Conservation (phyloP, 2,329 filamentous ascomycete genomes). For the Fusarium sp. region DNA sequence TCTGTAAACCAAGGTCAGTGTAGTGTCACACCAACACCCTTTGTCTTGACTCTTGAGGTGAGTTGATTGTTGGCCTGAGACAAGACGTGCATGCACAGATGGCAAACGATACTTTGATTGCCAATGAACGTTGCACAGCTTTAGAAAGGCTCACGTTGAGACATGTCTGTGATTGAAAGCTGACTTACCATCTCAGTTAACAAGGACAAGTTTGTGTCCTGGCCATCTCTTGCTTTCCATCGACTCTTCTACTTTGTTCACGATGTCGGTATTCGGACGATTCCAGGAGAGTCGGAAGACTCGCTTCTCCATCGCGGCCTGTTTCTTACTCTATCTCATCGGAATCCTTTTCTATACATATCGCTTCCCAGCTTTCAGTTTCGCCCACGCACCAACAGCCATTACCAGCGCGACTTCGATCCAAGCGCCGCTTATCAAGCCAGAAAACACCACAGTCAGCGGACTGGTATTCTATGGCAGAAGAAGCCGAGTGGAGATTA, state of each 20-base stretch:
- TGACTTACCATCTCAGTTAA: constrained; percentile 6
- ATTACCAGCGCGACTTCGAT: not conserved
- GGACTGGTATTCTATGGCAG: constrained; percentile 40
- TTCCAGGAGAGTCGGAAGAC: constrained; percentile 12
- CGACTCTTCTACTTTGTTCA: not conserved
- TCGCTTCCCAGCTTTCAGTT: not conserved
- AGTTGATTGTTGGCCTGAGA: not conserved
- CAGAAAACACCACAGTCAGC: constrained; percentile 33
- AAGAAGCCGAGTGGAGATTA: constrained; percentile 18
- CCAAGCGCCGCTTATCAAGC: constrained; percentile 13
- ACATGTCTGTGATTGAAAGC: not conserved
- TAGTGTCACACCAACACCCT: not conserved
- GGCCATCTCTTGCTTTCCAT: not conserved
- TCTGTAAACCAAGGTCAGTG: not conserved
- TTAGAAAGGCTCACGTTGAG: not conserved
- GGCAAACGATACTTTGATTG: not conserved
- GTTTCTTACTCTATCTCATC: constrained; percentile 7
- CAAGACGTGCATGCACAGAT: not conserved
- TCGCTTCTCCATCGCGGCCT: not conserved
- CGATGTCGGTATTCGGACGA: constrained; percentile 6
- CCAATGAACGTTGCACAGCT: not conserved
- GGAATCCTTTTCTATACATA: constrained; percentile 1
- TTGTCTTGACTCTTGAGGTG: not conserved
- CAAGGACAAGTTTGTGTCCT: not conserved
- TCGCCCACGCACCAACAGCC: not conserved